These are phyloP conservation scores for Apiospora kogelbergensis DNA, from an alignment of 2,329 filamentous ascomycete genomes.

Conservation along the genomic window DNA sequence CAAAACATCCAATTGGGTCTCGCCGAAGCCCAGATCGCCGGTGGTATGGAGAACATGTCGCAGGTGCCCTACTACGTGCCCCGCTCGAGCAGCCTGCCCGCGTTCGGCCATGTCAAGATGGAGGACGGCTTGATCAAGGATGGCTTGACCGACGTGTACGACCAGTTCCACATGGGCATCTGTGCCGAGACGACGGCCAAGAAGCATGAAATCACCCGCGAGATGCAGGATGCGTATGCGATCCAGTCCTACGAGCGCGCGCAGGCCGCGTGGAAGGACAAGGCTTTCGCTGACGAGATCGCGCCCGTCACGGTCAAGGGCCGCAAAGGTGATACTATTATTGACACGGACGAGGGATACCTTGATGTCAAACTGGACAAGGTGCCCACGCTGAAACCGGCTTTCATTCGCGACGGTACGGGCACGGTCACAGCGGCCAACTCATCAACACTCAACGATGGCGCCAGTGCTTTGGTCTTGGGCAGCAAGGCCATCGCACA, in stretches of 20 bases:
- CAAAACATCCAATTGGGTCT: constrained; percentile 94
- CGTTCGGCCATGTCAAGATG: constrained; percentile 84
- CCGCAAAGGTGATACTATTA: constrained; percentile 77
- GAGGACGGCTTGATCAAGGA: constrained; percentile 94
- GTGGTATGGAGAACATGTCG: constrained; percentile 98
- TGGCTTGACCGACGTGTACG: constrained; percentile 93
- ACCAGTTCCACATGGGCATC: constrained; percentile 96
- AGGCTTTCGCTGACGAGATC: constrained; percentile 86
- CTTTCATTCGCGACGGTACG: constrained; percentile 81
- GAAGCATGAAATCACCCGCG: constrained; percentile 75
- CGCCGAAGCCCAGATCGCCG: constrained; percentile 84
- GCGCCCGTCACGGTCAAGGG: constrained; percentile 81
- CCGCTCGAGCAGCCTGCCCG: constrained; percentile 75
- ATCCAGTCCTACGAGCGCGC: constrained; percentile 87
- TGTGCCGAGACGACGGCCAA: constrained; percentile 95
- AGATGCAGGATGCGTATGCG: constrained; percentile 89
- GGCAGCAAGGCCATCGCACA: constrained; percentile 78
- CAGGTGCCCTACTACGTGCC: constrained; percentile 88
- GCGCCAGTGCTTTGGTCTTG: constrained; percentile 85
- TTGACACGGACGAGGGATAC: constrained; percentile 87
- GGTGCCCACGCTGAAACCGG: constrained; percentile 82
- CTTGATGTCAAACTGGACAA: constrained; percentile 85
- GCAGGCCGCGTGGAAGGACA: constrained; percentile 82
- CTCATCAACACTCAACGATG: constrained; percentile 91
- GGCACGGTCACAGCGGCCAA: constrained; percentile 95